Conservation (phyloP, 495 filamentous ascomycete species). For the Aspergillus nidulans region DNA sequence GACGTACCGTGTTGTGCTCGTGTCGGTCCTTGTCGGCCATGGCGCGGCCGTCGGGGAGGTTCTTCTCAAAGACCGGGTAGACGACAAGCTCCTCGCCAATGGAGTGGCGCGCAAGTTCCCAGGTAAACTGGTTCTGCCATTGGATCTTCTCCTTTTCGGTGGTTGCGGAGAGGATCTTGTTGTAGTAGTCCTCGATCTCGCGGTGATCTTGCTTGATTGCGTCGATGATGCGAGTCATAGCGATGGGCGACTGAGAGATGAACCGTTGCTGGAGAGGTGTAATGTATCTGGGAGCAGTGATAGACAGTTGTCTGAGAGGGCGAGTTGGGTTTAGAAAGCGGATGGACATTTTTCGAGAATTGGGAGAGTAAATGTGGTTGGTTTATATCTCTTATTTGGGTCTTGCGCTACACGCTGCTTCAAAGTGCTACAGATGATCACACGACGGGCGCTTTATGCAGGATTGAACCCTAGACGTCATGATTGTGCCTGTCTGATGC, state of each 20-base stretch:
- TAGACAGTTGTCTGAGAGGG: background rate
- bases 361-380: too few relatives aligned
- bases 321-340: background rate
- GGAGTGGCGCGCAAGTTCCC: slow-evolving; percentile 65
- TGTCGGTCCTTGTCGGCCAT: slow-evolving; percentile 57
- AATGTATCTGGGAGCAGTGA: background rate
- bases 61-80: slow-evolving; percentile 62
- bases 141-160: slow-evolving; percentile 44
- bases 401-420: too few relatives aligned
- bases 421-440: background rate
- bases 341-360: background rate
- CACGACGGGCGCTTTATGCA: background rate
- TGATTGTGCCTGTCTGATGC: background rate
- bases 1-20: slow-evolving; percentile 45
- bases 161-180: slow-evolving; percentile 48
- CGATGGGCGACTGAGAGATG: slow-evolving; percentile 1
- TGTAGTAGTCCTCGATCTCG: slow-evolving; percentile 55
- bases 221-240: slow-evolving; percentile 31
- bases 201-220: slow-evolving; percentile 60
- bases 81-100: slow-evolving; percentile 66
- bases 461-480: background rate
- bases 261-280: background rate
- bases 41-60: slow-evolving; percentile 42
- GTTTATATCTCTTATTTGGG: too few relatives aligned
- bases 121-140: slow-evolving; percentile 65